Percentiles rank a stretch among this genome's conserved stretches.
Conservation (phyloP, 2,329 filamentous ascomycete species). For the Fusarium sp. region DNA sequence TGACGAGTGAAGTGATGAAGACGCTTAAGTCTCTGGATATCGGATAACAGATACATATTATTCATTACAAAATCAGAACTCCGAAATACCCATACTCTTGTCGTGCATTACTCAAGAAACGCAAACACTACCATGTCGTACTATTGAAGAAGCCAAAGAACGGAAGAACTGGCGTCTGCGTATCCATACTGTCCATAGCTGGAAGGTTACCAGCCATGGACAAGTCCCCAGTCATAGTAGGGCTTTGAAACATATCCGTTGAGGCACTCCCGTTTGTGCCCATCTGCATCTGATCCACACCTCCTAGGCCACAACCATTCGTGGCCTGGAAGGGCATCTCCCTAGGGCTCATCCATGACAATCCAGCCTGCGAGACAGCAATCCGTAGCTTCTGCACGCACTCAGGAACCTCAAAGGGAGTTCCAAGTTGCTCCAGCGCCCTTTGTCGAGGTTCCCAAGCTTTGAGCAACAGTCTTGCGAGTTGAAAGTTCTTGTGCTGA, state of each 20-base stretch:
- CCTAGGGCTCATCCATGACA: neutral
- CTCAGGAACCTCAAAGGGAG: neutral
- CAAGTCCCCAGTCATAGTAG: neutral
- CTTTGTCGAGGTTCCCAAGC: neutral
- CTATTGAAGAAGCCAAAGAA: constrained; percentile 14
- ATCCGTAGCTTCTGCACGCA: neutral
- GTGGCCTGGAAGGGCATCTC: neutral
- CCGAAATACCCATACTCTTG: too few species aligned
- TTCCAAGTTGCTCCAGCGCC: neutral
- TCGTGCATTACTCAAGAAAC: too few species aligned
- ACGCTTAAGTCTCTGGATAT: fast-evolving
- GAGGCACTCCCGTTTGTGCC: neutral
- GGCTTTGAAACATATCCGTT: neutral
- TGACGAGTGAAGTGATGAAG: fast-evolving
- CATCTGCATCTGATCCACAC: neutral
- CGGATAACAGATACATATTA: neutral
- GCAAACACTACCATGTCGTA: neutral
- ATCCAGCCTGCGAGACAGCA: neutral
- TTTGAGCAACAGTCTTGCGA: neutral
- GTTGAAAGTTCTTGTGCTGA: neutral
- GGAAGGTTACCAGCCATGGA: neutral
- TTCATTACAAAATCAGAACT: fast-evolving
- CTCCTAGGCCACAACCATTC: too few species aligned
- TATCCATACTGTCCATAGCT: neutral
- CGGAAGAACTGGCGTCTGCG: constrained; percentile 1